Base-by-base conservation (phyloP, 1,284 basidiomycete genomes). In the Coniferiporia sulphurascens region DNA sequence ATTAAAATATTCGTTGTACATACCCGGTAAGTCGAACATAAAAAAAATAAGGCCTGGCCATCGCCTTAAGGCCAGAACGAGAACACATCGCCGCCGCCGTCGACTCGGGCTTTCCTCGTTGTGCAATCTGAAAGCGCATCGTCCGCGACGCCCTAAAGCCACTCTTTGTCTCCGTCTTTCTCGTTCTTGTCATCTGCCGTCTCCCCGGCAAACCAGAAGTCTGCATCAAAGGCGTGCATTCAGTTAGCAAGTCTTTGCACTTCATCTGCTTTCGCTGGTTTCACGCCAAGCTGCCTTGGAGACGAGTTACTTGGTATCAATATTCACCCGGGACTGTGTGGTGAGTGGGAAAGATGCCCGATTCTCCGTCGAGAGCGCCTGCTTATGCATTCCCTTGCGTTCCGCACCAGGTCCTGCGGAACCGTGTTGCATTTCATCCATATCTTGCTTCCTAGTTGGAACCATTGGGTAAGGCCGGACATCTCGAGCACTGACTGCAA, bases 61-160 rank as follows among this genome's bases (percentile, higher is more conserved):
- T 43, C 51, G 51, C 51, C 51, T 52, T 41, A 52, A 52, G 51
- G 51, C 51, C 51, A 52, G 51, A 52, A 52, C 51, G 51, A 52
- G 50, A 43, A 43, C 41, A 43, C 50, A 32, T 52, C 35, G 21
- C 19, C 36, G 35, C n/a, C 35, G 51, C 51, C 51, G 36, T 36
- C 41, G 51, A 19, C 51, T 19, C 51, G 36, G 41, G n/a, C 19
- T n/a, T n/a, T 27, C 36, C 32, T 52, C 51, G n/a, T 46, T 9
- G 44, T 46, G 44, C 44, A 21, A 9, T 46, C 44, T 46, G 12
- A 19, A 46, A 4, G 44, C 17, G 44, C 44, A 36, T 34, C 50
- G 21, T 36, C 27, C n/a, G 17, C 50, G 32, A 52, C 50, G 9
- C 17, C 50, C 32, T 52, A 17, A 52, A 52, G 50, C 35, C 19